Evolutionary conservation across 2,329 filamentous ascomycete genomes (phyloP).

Genomic region (Exserohilum rostratum): DNA sequence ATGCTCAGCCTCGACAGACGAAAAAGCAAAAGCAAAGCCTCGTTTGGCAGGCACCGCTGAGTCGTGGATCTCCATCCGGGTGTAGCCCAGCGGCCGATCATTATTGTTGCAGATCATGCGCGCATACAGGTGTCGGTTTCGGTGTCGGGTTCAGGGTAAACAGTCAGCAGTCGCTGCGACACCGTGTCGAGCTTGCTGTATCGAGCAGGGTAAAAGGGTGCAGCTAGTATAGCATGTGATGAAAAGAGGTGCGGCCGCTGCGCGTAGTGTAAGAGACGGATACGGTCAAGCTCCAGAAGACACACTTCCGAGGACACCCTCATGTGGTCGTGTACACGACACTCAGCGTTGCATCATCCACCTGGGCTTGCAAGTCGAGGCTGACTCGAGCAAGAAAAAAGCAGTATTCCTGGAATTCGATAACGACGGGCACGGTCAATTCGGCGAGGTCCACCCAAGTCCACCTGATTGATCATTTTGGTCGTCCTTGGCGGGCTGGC

Average conservation of each 20-base stretch:
- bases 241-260: conserved; percentile 1
- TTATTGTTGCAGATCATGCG: conserved; percentile 4
- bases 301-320: conserved; percentile 18
- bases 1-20: background rate
- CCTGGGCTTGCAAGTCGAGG: conserved; percentile 12
- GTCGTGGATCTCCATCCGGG: conserved; percentile 13
- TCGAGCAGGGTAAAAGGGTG: background rate
- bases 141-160: background rate
- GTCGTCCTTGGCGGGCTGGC: conserved; percentile 24
- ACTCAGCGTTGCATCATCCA: conserved; percentile 10
- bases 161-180: background rate
- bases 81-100: conserved; percentile 14
- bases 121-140: background rate
- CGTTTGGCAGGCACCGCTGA: conserved; percentile 6
- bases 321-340: conserved; percentile 5
- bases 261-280: conserved; percentile 14
- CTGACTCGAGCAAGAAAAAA: conserved; percentile 17
- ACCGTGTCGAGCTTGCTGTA: background rate
- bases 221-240: background rate
- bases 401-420: conserved; percentile 21
- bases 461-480: conserved; percentile 18
- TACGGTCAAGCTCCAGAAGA: conserved; percentile 22
- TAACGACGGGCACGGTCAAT: conserved; percentile 25
- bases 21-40: conserved; percentile 8
- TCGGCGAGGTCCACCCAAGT: conserved; percentile 39